These are phyloP conservation scores for Podaxis sp. DNA, from an alignment of 768 basidiomycete species.

Conservation along the genomic window DNA sequence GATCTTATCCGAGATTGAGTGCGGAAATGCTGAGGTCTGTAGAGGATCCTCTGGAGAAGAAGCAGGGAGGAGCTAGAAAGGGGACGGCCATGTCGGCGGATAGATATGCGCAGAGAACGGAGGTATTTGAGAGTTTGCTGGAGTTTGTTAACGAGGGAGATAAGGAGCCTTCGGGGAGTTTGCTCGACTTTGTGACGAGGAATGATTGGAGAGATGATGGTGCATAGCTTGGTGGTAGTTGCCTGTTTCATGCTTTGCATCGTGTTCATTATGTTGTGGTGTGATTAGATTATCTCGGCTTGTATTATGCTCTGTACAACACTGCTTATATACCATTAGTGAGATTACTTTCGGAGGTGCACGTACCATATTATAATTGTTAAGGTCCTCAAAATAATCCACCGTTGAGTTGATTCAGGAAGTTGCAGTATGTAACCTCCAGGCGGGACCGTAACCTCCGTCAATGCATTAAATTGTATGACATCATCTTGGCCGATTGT, in stretches of 20 bases:
- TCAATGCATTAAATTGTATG: not conserved
- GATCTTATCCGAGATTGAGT: constrained; percentile 14
- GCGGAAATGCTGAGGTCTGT: constrained; percentile 26
- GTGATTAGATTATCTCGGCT: not conserved
- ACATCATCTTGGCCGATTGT: not conserved
- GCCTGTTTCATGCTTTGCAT: not conserved
- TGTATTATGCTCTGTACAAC: not conserved
- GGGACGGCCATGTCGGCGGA: constrained; percentile 36
- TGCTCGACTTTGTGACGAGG: constrained; percentile 62
- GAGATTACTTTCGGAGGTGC: not conserved
- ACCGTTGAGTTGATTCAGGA: too few species aligned
- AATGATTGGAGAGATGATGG: constrained; percentile 22
- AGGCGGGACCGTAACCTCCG: too few species aligned
- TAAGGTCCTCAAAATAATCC: too few species aligned
- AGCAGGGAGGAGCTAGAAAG: constrained; percentile 17
- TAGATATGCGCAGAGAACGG: constrained; percentile 62
- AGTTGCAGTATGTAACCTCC: too few species aligned
- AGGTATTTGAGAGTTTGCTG: constrained; percentile 69
- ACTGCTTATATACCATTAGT: not conserved
- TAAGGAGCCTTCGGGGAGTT: constrained; percentile 65
- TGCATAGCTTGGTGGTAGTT: not conserved
- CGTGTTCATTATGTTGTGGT: not conserved
- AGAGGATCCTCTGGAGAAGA: constrained; percentile 27
- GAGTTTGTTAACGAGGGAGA: constrained; percentile 59
- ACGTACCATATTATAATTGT: too few species aligned